Conservation (phyloP, 495 filamentous ascomycete species). For the Collariella sp. region DNA sequence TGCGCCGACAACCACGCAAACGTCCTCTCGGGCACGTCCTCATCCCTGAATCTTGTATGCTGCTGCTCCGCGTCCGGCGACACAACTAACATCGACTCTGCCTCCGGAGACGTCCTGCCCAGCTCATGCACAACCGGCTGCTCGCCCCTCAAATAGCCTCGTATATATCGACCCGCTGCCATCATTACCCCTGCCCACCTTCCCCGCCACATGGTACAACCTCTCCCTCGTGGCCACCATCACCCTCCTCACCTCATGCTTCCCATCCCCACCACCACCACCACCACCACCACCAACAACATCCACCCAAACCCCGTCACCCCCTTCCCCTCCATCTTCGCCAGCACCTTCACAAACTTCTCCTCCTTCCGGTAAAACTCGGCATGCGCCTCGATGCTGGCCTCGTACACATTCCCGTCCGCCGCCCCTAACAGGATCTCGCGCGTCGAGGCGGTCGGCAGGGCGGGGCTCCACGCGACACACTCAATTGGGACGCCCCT, state of each 20-base stretch:
- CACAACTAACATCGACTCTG: slow-evolving; percentile 57
- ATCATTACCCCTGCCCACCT: slow-evolving; percentile 65
- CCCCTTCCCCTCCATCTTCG: slow-evolving; percentile 66
- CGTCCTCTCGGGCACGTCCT: slow-evolving; percentile 49
- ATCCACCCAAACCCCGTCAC: slow-evolving; percentile 82
- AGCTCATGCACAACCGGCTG: slow-evolving; percentile 65
- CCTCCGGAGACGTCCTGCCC: slow-evolving; percentile 42
- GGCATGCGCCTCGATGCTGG: slow-evolving; percentile 84
- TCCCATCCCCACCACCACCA: slow-evolving; percentile 21
- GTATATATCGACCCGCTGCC: slow-evolving; percentile 75
- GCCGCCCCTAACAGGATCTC: slow-evolving; percentile 90
- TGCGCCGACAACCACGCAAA: slow-evolving; percentile 88
- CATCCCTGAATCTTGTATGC: slow-evolving; percentile 25
- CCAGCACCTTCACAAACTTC: slow-evolving; percentile 74
- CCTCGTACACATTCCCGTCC: slow-evolving; percentile 92
- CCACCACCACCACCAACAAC: slow-evolving; percentile 36
- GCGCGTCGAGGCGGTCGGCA: slow-evolving; percentile 87
- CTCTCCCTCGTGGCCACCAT: slow-evolving; percentile 66
- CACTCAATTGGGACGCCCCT: slow-evolving; percentile 82
- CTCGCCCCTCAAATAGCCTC: slow-evolving; percentile 80
- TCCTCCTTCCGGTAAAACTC: slow-evolving; percentile 95
- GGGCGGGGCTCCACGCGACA: slow-evolving; percentile 91
- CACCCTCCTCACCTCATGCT: slow-evolving; percentile 62
- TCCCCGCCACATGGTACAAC: slow-evolving; percentile 71
- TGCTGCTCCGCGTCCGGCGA: slow-evolving; percentile 63